These are phyloP conservation scores for Agrocybe praecox DNA, from an alignment of 768 basidiomycete genomes.

Conservation along the genomic window DNA sequence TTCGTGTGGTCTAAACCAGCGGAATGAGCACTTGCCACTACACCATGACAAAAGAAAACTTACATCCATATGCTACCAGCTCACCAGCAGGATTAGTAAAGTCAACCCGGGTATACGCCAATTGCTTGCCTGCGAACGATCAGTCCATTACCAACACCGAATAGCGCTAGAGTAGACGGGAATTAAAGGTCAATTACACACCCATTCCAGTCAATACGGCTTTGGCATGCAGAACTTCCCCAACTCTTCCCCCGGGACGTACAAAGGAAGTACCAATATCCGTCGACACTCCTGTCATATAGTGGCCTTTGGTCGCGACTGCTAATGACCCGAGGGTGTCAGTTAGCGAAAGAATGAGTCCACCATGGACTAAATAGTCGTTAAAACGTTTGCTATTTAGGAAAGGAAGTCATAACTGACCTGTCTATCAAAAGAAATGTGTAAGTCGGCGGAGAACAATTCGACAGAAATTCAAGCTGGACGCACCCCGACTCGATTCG, in stretches of 20 bases:
- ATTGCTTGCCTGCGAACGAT: constrained; percentile 59
- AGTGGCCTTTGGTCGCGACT: constrained; percentile 81
- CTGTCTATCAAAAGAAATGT: constrained; percentile 32
- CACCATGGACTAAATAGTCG: constrained; percentile 70
- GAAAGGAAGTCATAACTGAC: constrained; percentile 19
- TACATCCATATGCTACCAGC: constrained; percentile 82
- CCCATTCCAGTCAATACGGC: constrained; percentile 75
- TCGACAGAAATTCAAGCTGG: background rate
- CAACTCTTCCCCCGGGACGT: constrained; percentile 70
- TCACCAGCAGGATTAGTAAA: constrained; percentile 67
- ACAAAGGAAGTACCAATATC: constrained; percentile 82
- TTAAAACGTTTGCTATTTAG: background rate
- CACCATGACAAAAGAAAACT: background rate
- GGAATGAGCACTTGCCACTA: background rate
- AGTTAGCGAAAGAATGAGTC: constrained; percentile 78
- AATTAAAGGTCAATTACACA: constrained; percentile 22
- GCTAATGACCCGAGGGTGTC: constrained; percentile 86
- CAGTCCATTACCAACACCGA: background rate
- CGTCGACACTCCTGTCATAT: constrained; percentile 87
- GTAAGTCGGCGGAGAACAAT: background rate
- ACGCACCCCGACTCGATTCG: constrained; percentile 81
- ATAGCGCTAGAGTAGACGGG: background rate
- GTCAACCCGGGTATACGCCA: constrained; percentile 83
- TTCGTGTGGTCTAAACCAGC: constrained; percentile 73
- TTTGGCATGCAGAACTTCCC: constrained; percentile 66